Evolutionary conservation across 768 basidiomycete species (phyloP).

Genomic region (Termitomyces sp.): DNA sequence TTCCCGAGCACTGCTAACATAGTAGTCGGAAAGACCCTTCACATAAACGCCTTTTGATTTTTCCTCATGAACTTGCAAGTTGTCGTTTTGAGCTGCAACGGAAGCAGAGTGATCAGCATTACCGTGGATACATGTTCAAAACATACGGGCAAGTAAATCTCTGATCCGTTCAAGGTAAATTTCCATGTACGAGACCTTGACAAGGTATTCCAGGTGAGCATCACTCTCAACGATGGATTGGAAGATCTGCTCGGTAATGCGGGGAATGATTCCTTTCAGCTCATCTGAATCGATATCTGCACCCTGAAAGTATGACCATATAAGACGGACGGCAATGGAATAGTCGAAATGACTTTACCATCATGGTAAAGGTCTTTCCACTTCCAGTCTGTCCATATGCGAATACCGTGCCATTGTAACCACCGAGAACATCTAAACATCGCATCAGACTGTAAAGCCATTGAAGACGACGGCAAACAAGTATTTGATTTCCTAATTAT

Average conservation of each 20-base stretch:
- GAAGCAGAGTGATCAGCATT: not conserved
- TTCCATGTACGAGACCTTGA: slow-evolving; percentile 99
- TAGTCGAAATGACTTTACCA: slow-evolving; percentile 47
- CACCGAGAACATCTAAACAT: slow-evolving; percentile 86
- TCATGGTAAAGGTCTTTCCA: slow-evolving; percentile 97
- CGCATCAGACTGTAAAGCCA: not conserved
- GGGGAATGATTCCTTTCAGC: slow-evolving; percentile 92
- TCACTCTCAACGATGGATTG: slow-evolving; percentile 96
- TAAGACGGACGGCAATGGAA: slow-evolving; percentile 3
- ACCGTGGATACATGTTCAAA: not conserved
- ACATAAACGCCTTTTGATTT: slow-evolving; percentile 97
- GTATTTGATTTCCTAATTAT: slow-evolving; percentile 1
- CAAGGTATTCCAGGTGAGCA: slow-evolving; percentile 92
- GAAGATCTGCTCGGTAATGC: slow-evolving; percentile 99
- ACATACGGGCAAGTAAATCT: slow-evolving; percentile 92
- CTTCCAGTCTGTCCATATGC: slow-evolving; percentile 86
- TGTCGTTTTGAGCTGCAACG: slow-evolving; percentile 85
- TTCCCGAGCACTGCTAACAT: slow-evolving; percentile 91
- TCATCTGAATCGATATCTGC: slow-evolving; percentile 95
- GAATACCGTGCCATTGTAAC: slow-evolving; percentile 96
- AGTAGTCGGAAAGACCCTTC: slow-evolving; percentile 95
- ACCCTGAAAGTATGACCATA: slow-evolving; percentile 48
- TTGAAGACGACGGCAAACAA: not conserved
- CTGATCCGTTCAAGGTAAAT: slow-evolving; percentile 96
- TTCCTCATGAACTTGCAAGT: slow-evolving; percentile 97